Evolutionary conservation across 2,329 filamentous ascomycete genomes (phyloP).

Genomic region (Pseudogymnoascus sp.): DNA sequence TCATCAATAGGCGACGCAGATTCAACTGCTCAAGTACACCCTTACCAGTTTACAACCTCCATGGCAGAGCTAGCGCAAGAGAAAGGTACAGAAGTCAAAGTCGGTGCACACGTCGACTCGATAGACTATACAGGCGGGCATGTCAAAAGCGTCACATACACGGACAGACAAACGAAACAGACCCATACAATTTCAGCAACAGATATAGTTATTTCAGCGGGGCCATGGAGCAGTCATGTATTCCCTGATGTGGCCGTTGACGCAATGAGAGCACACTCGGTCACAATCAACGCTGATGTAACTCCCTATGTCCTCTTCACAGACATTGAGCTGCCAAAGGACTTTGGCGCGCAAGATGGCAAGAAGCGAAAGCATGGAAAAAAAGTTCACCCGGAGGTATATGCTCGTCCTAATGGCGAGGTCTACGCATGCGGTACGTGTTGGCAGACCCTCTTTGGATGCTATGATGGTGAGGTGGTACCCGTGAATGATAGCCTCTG

Average conservation of each 20-base stretch:
- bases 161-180: slow-evolving; percentile 36
- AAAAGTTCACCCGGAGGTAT: slow-evolving; percentile 78
- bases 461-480: not conserved
- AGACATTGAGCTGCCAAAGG: slow-evolving; percentile 59
- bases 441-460: not conserved
- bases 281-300: slow-evolving; percentile 53
- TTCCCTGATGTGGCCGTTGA: slow-evolving; percentile 48
- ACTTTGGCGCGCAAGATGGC: slow-evolving; percentile 32
- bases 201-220: slow-evolving; percentile 28
- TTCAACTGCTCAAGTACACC: slow-evolving; percentile 69
- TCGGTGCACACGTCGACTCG: slow-evolving; percentile 34
- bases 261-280: slow-evolving; percentile 52
- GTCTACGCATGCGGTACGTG: slow-evolving; percentile 70
- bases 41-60: slow-evolving; percentile 74
- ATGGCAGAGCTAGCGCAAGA: slow-evolving; percentile 69
- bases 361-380: slow-evolving; percentile 44
- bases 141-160: slow-evolving; percentile 48
- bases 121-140: slow-evolving; percentile 38
- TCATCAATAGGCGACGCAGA: slow-evolving; percentile 72
- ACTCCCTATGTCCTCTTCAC: slow-evolving; percentile 75
- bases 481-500: not conserved
- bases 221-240: slow-evolving; percentile 52
- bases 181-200: slow-evolving; percentile 42
- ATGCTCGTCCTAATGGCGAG: slow-evolving; percentile 76
- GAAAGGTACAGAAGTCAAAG: slow-evolving; percentile 52